Base-by-base conservation (phyloP, 1,284 basidiomycete species). In the Pyrrhoderma lamaoense region DNA sequence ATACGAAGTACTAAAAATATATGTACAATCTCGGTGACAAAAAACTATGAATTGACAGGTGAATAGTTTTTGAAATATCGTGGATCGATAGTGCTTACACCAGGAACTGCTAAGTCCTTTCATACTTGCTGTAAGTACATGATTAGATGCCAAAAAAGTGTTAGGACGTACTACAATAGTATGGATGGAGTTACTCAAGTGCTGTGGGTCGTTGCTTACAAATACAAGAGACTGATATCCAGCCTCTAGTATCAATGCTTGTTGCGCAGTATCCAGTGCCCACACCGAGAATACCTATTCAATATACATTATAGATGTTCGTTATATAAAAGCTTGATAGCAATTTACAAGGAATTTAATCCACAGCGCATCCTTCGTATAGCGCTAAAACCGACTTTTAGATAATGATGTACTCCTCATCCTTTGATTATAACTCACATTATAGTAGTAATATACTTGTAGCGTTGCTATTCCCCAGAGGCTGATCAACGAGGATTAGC, bases 171-270 rank as follows among this genome's bases (percentile, higher is more conserved):
- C 54, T 42, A 48, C 31, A 11, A 56, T 38, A 21, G 51, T 45
- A 23, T 42, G 23, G 11, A 46, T 52, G 22, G 54, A 42, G 9
- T 18, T 19, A 4, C 23, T 34, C 14, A 56, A 31, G 45, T 35
- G 42, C 14, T 25, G 48, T 2, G 52, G 40, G 31, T 56, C 42
- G 22, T 38, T 43, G 31, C 50, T 54, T 13, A 51, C 31, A 14
- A 47, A 42, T n/a, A 56, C 34, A 43, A 56, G 48, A 43, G 53
- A 56, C 2, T 47, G 49, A 25, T 56, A 56, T 9, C 47, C 52
- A 14, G 43, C 39, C 31, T 56, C 48, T 7, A 39, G 42, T 35
- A 56, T 56, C 35, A 56, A 52, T 14, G 19, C 52, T 44, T 56
- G 55, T 31, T 56, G 55, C 11, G 39, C 44, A 16, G 55, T 54